Percentiles rank a stretch among this genome's conserved stretches.
Evolutionary conservation across 2,329 filamentous ascomycete species (phyloP).

Genomic region (Paramyrothecium sp.): DNA sequence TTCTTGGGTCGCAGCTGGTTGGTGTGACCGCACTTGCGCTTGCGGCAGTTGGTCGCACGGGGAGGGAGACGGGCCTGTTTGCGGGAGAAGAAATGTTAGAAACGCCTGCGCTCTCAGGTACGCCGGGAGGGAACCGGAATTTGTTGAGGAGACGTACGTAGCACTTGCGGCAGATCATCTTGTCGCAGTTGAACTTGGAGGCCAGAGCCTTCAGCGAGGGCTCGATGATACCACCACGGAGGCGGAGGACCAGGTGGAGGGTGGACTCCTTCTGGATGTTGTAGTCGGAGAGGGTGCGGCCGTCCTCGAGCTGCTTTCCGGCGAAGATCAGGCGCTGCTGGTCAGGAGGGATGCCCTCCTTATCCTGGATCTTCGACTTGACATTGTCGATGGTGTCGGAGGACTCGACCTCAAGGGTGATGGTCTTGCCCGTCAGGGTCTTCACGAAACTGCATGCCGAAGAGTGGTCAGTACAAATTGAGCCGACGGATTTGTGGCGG

Average conservation of each 20-base stretch:
- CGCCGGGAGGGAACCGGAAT: not conserved
- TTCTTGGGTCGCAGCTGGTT: conserved; percentile 99
- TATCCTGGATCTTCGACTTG: conserved; percentile 99
- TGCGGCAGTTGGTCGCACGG: conserved; percentile 99
- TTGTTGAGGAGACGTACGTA: conserved; percentile 66
- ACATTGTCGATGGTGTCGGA: conserved; percentile 99
- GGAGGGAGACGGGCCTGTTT: conserved; percentile 78
- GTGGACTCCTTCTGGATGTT: conserved; percentile 99
- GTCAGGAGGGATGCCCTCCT: conserved; percentile 97
- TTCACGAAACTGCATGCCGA: conserved; percentile 83
- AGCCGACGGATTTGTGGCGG: too few species aligned
- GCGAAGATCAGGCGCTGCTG: conserved; percentile 99
- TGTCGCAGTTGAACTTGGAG: conserved; percentile 99
- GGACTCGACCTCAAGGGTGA: conserved; percentile 99
- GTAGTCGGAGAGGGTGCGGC: conserved; percentile 94
- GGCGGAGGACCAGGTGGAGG: conserved; percentile 96
- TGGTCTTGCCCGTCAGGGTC: conserved; percentile 99
- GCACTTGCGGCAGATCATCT: conserved; percentile 99
- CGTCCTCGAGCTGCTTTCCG: conserved; percentile 98
- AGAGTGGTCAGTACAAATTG: conserved; percentile 22
- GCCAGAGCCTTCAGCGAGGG: conserved; percentile 97
- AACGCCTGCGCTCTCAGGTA: not conserved
- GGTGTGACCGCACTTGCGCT: conserved; percentile 99
- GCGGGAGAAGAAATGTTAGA: conserved; percentile 10
- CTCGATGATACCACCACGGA: conserved; percentile 99